Evolutionary conservation across 768 basidiomycete genomes (phyloP).

Genomic region (Xerocomellus intermedius): DNA sequence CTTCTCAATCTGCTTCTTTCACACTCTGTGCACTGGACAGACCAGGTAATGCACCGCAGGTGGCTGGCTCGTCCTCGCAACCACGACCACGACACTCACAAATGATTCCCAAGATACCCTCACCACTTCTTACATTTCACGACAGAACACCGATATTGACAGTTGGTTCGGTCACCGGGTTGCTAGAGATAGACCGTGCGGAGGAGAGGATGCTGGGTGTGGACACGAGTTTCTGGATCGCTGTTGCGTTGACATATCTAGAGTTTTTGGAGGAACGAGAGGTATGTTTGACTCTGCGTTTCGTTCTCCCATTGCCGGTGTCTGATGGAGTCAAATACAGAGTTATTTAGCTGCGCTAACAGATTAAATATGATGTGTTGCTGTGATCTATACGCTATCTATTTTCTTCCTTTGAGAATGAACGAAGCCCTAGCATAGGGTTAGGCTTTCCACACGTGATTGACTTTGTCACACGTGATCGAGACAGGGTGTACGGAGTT

Average conservation of each 20-base stretch:
- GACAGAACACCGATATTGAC: conserved; percentile 70
- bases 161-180: conserved; percentile 54
- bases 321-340: conserved; percentile 31
- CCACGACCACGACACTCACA: conserved; percentile 20
- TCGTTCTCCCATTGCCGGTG: not conserved
- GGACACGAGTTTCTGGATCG: conserved; percentile 76
- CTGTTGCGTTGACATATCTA: conserved; percentile 69
- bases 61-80: conserved; percentile 22
- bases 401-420: not conserved
- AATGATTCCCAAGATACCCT: conserved; percentile 31
- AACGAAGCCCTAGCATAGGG: too few relatives aligned
- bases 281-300: conserved; percentile 41
- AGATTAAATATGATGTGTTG: conserved; percentile 32
- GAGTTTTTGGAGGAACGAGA: conserved; percentile 78
- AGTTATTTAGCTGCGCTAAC: conserved; percentile 56
- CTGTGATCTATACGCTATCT: conserved; percentile 9
- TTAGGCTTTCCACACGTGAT: conserved; percentile 20
- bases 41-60: conserved; percentile 15
- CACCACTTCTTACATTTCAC: conserved; percentile 62
- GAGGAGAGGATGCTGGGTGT: conserved; percentile 63
- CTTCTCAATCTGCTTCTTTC: conserved; percentile 63
- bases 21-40: conserved; percentile 39
- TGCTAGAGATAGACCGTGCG: conserved; percentile 59
- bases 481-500: conserved; percentile 22
- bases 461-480: conserved; percentile 30